Evolutionary conservation across 2,329 filamentous ascomycete genomes (phyloP), one percentile per base, ranked within the genome.

Genomic region (Neoarthrinium moseri): DNA sequence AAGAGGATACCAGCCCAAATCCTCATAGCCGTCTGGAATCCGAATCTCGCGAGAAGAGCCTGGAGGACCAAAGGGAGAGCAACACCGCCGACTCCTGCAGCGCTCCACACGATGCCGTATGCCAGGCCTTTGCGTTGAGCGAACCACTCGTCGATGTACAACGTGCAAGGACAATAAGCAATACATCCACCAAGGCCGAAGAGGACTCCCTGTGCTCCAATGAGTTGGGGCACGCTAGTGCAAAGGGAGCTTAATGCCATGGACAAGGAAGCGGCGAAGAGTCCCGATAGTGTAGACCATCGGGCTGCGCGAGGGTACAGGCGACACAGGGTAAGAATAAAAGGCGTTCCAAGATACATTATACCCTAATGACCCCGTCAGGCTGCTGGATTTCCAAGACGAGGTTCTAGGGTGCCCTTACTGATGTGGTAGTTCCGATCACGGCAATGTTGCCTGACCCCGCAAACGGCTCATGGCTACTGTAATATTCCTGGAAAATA

Each of bases 81-180:
- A 6, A 40, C 37, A 15, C 37, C 37, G 10, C 37, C 37, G n/a
- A 40, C 22, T 5, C 37, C 37, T n/a, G 37, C 37, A 18, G 37
- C 37, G 17, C 37, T 40, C 37, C 37, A 40, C 3, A 40, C 24
- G 37, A 40, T 29, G 12, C 37, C 37, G 8, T 40, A 40, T 2
- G 37, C 37, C 37, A 40, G 27, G 22, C 37, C 37, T 13, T 40
- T 40, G 37, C 37, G 37, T 13, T 13, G 15, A 6, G 22, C 37
- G 15, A 40, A 40, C 37, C 37, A 40, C 24, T 40, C 37, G 37
- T 40, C 37, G n/a, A 40, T 40, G 10, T 40, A 40, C 37, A 40
- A 18, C 21, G 24, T 29, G 7, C 37, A 26, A 23, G 37, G 37
- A 12, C 23, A 27, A 13, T 40, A 40, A 10, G 37, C 37, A 18